Evolutionary conservation across 2,329 filamentous ascomycete genomes (phyloP).

Genomic region (Clonostachys rhizophaga): DNA sequence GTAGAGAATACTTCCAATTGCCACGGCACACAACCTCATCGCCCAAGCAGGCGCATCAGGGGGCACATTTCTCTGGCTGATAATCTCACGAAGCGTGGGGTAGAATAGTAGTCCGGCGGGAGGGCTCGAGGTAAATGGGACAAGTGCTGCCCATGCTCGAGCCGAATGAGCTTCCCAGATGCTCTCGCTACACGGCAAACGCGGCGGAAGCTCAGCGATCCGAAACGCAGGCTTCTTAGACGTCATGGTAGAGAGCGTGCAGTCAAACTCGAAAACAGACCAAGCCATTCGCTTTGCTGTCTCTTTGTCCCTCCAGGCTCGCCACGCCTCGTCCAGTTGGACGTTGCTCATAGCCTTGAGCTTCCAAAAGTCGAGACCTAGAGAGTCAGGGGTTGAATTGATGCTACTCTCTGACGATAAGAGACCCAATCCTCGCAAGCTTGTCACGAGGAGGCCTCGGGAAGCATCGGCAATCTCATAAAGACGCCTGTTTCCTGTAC

Average conservation of each 20-base stretch:
- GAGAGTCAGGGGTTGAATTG: conserved; percentile 1
- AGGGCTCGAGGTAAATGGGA: conserved; percentile 1
- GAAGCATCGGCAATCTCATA: conserved; percentile 20
- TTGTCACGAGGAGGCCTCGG: conserved; percentile 16
- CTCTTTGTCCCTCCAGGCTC: conserved; percentile 14
- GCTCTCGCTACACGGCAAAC: conserved; percentile 16
- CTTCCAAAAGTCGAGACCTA: background rate
- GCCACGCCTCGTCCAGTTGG: conserved; percentile 10
- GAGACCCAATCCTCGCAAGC: conserved; percentile 17
- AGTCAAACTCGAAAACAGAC: conserved; percentile 24
- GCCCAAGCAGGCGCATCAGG: conserved; percentile 14
- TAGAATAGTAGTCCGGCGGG: conserved; percentile 7
- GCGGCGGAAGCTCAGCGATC: conserved; percentile 16
- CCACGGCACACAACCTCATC: conserved; percentile 16
- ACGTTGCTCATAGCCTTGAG: background rate
- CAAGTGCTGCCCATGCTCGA: conserved; percentile 13
- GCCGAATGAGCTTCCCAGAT: conserved; percentile 20
- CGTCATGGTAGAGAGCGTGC: conserved; percentile 20
- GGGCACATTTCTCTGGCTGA: conserved; percentile 5
- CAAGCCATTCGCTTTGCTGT: conserved; percentile 15
- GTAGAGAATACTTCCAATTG: conserved; percentile 21
- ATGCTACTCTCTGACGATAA: conserved; percentile 10
- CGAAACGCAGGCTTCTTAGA: conserved; percentile 17
- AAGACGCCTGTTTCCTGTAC: conserved; percentile 19
- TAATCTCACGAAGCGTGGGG: background rate